Percentiles rank a stretch among this genome's conserved stretches.
Conservation (phyloP, 768 basidiomycete species). For the Clitopilus hobsonii region DNA sequence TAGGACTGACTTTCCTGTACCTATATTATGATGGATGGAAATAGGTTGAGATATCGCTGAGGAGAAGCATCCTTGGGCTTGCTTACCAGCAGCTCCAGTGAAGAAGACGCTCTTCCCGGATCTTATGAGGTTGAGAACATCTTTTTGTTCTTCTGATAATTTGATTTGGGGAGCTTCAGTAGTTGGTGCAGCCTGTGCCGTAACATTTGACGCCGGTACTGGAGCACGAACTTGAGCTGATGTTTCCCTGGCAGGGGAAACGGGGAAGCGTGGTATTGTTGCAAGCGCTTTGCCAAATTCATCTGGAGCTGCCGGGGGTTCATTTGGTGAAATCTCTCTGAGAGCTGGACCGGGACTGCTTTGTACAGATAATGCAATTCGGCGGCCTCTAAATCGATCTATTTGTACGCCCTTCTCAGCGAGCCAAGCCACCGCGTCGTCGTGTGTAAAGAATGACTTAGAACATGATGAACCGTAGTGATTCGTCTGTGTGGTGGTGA, state of each 20-base stretch:
- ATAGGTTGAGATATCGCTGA: too few species aligned
- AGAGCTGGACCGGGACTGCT: too few species aligned
- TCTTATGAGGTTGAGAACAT: constrained; percentile 40
- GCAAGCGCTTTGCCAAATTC: too few species aligned
- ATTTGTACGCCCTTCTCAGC: not conserved
- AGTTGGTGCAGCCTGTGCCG: constrained; percentile 33
- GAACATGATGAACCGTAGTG: not conserved
- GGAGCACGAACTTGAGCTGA: too few species aligned
- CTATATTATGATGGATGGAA: too few species aligned
- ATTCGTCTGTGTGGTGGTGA: not conserved
- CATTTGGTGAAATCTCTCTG: not conserved
- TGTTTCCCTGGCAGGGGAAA: too few species aligned
- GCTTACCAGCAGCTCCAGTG: constrained; percentile 68
- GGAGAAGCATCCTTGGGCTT: too few species aligned
- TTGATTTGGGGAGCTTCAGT: constrained; percentile 5
- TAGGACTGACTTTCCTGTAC: constrained; percentile 71
- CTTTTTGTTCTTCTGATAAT: constrained; percentile 35
- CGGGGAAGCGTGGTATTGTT: too few species aligned
- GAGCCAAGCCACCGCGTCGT: not conserved
- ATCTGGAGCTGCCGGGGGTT: too few species aligned
- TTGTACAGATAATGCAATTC: not conserved
- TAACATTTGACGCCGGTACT: not conserved
- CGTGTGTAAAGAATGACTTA: not conserved
- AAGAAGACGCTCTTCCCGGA: constrained; percentile 64
- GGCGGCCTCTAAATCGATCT: not conserved